A percentile compares a stretch with the other conserved stretches of the same genome.
These are phyloP conservation scores for Neurospora intermedia DNA, from an alignment of 495 filamentous ascomycete species.

Conservation along the genomic window DNA sequence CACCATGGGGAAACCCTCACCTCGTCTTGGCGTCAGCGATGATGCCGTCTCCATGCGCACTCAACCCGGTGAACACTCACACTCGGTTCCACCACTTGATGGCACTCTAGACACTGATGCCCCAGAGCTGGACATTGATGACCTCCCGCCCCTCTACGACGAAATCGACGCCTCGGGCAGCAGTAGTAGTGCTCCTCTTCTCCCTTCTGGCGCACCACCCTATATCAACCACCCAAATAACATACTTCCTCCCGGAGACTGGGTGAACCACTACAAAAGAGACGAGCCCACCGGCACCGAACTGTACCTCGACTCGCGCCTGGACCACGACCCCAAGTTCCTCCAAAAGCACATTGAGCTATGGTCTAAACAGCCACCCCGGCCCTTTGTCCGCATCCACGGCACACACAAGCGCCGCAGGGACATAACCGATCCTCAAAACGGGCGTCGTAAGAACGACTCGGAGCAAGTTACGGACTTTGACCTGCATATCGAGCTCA, in stretches of 20 bases:
- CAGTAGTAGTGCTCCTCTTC: constrained; percentile 15
- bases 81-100: background rate
- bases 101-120: constrained; percentile 22
- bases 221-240: background rate
- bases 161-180: constrained; percentile 11
- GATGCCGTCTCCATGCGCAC: constrained; percentile 23
- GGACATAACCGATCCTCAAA: constrained; percentile 14
- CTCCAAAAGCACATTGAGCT: constrained; percentile 34
- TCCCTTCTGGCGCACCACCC: constrained; percentile 3
- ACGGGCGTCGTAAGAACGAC: constrained; percentile 30
- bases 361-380: constrained; percentile 33
- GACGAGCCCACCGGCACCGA: constrained; percentile 22
- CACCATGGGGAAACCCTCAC: constrained; percentile 18
- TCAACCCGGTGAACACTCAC: constrained; percentile 2
- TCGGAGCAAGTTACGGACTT: constrained; percentile 37
- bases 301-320: constrained; percentile 24
- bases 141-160: constrained; percentile 26
- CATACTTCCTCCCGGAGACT: constrained; percentile 1
- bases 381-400: constrained; percentile 33
- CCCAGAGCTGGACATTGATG: constrained; percentile 20
- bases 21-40: constrained; percentile 3
- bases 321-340: constrained; percentile 28
- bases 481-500: constrained; percentile 40
- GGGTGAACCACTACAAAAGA: constrained; percentile 6
- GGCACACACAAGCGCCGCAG: constrained; percentile 41